Evolutionary conservation across 2,329 filamentous ascomycete species (phyloP), one percentile per base, ranked within the genome.

Genomic region (Blastomyces gilchristii): DNA sequence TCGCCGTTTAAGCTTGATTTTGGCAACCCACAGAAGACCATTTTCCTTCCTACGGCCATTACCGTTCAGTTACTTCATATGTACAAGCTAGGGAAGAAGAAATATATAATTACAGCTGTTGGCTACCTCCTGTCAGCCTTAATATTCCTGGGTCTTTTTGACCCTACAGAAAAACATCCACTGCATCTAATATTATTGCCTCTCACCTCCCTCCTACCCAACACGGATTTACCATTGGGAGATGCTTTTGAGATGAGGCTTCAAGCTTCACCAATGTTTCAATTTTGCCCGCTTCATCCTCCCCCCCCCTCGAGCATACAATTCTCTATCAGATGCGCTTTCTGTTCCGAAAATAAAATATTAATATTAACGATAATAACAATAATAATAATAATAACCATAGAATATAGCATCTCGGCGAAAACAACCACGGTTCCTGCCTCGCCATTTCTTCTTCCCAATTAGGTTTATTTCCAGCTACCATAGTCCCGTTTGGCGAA

Each of bases 1-100:
- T 59, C 18, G 41, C 14, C 22, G 22, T 59, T 18, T 22, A 59
- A 59, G 41, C 57, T 59, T 59, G 57, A 45, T 59, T 59, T 11
- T 47, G 22, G 57, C 41, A 47, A 59, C 57, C 43, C 41, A 45
- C 39, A 41, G 43, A 45, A 49, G 6, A 14, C 16, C 28, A 16
- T 47, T 47, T 47, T n/a, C n/a, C 18, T 22, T 34, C 39, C 12
- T 25, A 47, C 25, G n/a, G 14, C 18, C 9, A 54, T n/a, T 43
- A 2, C 37, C 56, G 37, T 28, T 59, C 28, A 18, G 57, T 49
- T 49, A 31, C 41, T 41, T 39, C 57, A 47, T n/a, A 41, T 25
- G 41, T 49, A 37, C 34, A 47, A 41, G 34, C n/a, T n/a, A 25
- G 25, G 14, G 11, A 11, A 22, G 22, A 47, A 47, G 18, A 22